These are phyloP conservation scores for Gossypium herbaceum DNA, from an alignment of 345 rosid genomes.

Conservation along the genomic window DNA sequence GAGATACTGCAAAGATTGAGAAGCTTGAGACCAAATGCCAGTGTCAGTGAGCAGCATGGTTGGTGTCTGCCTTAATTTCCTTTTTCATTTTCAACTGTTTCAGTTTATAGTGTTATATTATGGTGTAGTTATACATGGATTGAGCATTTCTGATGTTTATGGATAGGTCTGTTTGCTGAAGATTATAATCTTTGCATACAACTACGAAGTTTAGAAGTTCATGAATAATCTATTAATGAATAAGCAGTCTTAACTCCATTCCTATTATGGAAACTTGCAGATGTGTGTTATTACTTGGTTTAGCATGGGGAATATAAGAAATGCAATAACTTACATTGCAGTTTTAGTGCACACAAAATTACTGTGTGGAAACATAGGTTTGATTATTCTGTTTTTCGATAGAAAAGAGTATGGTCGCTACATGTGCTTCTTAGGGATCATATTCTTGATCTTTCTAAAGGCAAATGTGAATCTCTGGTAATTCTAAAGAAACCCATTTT, in stretches of 20 bases:
- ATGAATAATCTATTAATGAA: neutral
- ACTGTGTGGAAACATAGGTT: neutral
- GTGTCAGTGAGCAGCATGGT: slow-evolving; percentile 59
- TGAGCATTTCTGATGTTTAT: neutral
- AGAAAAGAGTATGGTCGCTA: neutral
- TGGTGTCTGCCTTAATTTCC: slow-evolving; percentile 14
- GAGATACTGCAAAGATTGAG: slow-evolving; percentile 62
- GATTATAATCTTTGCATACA: neutral
- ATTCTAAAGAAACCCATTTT: slow-evolving; percentile 4
- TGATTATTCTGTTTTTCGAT: neutral
- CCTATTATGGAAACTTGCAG: neutral
- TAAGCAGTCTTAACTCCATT: neutral
- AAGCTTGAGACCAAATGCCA: slow-evolving; percentile 40
- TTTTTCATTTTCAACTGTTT: neutral
- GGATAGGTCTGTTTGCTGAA: neutral
- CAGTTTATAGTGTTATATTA: neutral
- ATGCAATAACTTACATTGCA: neutral
- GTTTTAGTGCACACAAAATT: neutral
- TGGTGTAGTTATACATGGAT: neutral
- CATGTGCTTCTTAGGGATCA: neutral
- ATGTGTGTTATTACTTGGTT: neutral
- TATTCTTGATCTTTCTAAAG: neutral
- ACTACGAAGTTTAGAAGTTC: neutral
- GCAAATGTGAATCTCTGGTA: neutral
- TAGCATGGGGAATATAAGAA: neutral